Evolutionary conservation across 129 eudicot species (phyloP), one percentile per base, ranked within the genome.

Genomic region (Smallanthus sonchifolius): DNA sequence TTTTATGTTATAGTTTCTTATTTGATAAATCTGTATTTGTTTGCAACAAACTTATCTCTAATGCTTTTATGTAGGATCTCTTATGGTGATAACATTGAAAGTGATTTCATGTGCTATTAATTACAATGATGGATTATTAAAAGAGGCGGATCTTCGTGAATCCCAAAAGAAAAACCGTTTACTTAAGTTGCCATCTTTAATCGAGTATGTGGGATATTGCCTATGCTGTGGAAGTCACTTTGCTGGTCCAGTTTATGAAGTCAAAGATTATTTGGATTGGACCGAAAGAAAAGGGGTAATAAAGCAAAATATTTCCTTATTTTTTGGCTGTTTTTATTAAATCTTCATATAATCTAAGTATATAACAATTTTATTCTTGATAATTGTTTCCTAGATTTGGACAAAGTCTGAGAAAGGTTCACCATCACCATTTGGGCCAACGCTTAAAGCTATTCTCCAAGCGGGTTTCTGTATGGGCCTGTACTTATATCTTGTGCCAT

Each of bases 141-240:
- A 88, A 82, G 97, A 91, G 80, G 97, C 91, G 43, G 85, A 87
- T 78, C 82, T 95, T 67, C 96, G 96, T 54, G 99, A 91, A 79
- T 85, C 88, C 55, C 99, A 91, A 65, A 95, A 83, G 96, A 91
- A 91, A 80, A 86, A 95, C 69, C 88, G 97, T 13, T 75, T 95
- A 86, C 77, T 88, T 40, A 85, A 79, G 74, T 72, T 95, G 72
- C 99, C 99, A 16, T 88, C 96, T 74, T 74, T 91, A 56, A 70
- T 87, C 5, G 97, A 91, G 72, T 95, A 91, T 80, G 36, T 84
- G 75, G 99, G 97, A 66, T 95, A 86, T 68, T 95, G 99, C 80
- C 90, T 95, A 67, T 95, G 96, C 69, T 95, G 99, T 73, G 99
- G 96, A 44, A 95, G 96, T 74, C 97, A 91, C 89, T 91, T 95